These are phyloP conservation scores for Penicillium alfredii DNA, from an alignment of 495 filamentous ascomycete species.

Conservation along the genomic window DNA sequence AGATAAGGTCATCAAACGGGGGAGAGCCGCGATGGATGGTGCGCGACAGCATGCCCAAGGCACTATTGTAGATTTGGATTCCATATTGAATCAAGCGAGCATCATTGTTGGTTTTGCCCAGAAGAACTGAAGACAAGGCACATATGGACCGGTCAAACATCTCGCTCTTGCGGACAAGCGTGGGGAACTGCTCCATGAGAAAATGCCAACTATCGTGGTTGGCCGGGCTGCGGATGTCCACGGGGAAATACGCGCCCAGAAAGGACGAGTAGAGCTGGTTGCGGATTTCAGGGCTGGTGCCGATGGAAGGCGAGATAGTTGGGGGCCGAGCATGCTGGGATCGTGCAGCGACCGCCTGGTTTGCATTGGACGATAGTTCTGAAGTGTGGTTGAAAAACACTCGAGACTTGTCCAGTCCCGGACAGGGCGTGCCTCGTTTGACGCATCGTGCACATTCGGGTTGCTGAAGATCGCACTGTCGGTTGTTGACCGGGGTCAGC, in stretches of 20 bases:
- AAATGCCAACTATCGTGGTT: slow-evolving; percentile 3
- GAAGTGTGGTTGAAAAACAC: slow-evolving; percentile 10
- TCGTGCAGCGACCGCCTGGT: not conserved
- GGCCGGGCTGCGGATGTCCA: not conserved
- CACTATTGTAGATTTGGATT: slow-evolving; percentile 3
- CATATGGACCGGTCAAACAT: slow-evolving; percentile 3
- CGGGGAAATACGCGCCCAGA: not conserved
- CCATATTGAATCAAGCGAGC: not conserved
- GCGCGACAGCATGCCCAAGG: slow-evolving; percentile 1
- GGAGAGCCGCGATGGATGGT: not conserved
- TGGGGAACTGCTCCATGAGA: slow-evolving; percentile 3
- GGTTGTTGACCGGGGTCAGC: not conserved
- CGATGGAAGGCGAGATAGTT: not conserved
- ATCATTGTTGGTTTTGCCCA: slow-evolving; percentile 1
- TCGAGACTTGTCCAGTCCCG: slow-evolving; percentile 10
- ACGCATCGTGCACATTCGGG: slow-evolving; percentile 11
- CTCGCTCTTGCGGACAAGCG: not conserved
- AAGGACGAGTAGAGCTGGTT: slow-evolving; percentile 4
- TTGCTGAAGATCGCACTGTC: slow-evolving; percentile 11
- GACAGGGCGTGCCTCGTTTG: slow-evolving; percentile 4
- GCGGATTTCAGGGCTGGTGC: slow-evolving; percentile 2
- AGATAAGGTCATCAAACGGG: not conserved
- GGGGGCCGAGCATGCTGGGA: not conserved
- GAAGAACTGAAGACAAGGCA: not conserved
- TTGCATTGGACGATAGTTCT: no score